These are phyloP conservation scores for Draba incana DNA, from an alignment of 345 rosid species.

Conservation along the genomic window DNA sequence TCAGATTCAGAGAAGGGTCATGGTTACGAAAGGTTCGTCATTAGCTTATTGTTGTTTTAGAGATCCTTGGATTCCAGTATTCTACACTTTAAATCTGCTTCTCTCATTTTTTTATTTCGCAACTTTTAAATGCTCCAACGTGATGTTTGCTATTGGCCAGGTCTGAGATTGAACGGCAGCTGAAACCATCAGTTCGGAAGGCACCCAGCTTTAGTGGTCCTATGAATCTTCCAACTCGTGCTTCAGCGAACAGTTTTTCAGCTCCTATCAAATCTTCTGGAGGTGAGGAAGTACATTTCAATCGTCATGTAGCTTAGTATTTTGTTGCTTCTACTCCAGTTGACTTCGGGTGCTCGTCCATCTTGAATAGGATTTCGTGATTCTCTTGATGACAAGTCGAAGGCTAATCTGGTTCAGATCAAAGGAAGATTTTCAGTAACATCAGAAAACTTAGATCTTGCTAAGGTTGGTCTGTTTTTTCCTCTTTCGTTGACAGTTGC, in stretches of 20 bases:
- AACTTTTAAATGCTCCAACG: conserved; percentile 20
- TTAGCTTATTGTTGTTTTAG: conserved; percentile 22
- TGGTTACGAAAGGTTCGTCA: conserved; percentile 61
- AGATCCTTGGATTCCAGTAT: conserved; percentile 11
- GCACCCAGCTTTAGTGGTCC: conserved; percentile 99
- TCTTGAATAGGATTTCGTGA: conserved; percentile 75
- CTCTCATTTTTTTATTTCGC: not conserved
- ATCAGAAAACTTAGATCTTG: conserved; percentile 95
- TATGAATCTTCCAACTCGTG: conserved; percentile 89
- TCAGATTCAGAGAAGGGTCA: conserved; percentile 61
- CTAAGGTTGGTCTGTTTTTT: conserved; percentile 59
- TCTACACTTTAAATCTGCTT: conserved; percentile 20
- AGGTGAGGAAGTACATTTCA: conserved; percentile 52
- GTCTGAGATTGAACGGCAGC: conserved; percentile 65
- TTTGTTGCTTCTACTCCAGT: conserved; percentile 10
- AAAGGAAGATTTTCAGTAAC: conserved; percentile 99
- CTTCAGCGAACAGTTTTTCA: conserved; percentile 97
- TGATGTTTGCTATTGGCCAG: conserved; percentile 46
- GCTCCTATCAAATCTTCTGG: conserved; percentile 97
- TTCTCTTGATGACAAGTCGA: conserved; percentile 87
- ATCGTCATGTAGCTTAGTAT: conserved; percentile 3
- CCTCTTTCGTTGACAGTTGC: conserved; percentile 38
- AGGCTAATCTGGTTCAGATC: conserved; percentile 89
- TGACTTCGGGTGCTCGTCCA: conserved; percentile 7
- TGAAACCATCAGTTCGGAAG: conserved; percentile 54